These are phyloP conservation scores for Avena atlantica DNA, from an alignment of 176 grass and related monocot species.

Conservation along the genomic window DNA sequence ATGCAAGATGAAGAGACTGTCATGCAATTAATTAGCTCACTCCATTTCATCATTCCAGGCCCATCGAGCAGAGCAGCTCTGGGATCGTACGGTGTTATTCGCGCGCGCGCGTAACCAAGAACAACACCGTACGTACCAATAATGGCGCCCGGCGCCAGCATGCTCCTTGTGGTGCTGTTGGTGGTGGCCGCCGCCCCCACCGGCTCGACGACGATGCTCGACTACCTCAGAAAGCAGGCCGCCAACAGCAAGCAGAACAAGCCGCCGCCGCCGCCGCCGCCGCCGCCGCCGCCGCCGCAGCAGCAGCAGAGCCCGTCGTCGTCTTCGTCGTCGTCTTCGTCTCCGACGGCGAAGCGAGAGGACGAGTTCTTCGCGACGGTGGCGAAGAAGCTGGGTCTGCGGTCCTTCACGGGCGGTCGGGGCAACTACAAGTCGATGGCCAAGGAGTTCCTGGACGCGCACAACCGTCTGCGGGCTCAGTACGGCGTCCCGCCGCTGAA, in stretches of 20 bases:
- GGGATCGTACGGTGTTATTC: too few relatives aligned
- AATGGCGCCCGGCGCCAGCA: not conserved
- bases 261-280: too few relatives aligned
- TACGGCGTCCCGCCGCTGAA: constrained; percentile 44
- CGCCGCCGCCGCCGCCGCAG: too few relatives aligned
- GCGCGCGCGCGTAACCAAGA: too few relatives aligned
- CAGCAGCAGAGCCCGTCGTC: not conserved
- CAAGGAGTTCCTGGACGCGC: constrained; percentile 57
- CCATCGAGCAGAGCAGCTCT: too few relatives aligned
- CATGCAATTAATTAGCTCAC: too few relatives aligned
- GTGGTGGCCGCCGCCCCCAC: not conserved
- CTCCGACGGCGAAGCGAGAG: not conserved
- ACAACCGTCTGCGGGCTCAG: constrained; percentile 53
- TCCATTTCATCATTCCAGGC: too few relatives aligned
- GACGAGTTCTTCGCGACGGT: not conserved
- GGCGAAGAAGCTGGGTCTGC: not conserved
- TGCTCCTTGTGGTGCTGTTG: not conserved
- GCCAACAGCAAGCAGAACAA: too few relatives aligned
- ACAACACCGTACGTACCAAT: too few relatives aligned
- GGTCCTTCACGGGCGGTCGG: not conserved
- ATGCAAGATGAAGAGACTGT: too few relatives aligned
- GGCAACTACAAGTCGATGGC: constrained; percentile 45
- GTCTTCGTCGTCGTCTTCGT: not conserved
- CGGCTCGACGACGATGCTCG: not conserved
- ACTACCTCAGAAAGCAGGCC: not conserved